Conservation (phyloP, 495 filamentous ascomycete genomes). For the Tuber melanosporum region DNA sequence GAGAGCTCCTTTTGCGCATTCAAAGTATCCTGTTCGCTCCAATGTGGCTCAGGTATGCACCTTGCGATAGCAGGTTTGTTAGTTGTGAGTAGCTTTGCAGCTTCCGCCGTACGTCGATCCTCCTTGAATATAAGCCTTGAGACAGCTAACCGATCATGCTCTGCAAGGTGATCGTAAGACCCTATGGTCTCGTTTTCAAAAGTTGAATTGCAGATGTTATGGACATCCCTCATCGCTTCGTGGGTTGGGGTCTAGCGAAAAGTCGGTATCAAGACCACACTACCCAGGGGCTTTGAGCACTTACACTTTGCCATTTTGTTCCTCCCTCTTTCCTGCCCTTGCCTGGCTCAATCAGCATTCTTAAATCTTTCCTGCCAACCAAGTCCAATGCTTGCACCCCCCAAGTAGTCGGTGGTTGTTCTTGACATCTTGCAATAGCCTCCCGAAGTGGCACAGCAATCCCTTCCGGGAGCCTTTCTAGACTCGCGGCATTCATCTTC, state of each 20-base stretch:
- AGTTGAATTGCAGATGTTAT: constrained; percentile 58
- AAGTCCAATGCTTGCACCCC: constrained; percentile 60
- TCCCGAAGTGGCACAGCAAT: constrained; percentile 72
- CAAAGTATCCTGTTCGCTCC: constrained; percentile 77
- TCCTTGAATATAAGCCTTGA: constrained; percentile 82
- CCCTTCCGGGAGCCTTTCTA: constrained; percentile 80
- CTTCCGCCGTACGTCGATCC: constrained; percentile 79
- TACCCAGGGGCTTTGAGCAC: background rate
- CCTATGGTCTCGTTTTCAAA: constrained; percentile 55
- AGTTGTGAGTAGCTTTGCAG: constrained; percentile 68
- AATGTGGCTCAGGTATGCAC: constrained; percentile 65
- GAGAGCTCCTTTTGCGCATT: constrained; percentile 89
- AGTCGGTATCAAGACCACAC: constrained; percentile 10
- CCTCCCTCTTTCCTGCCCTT: constrained; percentile 42
- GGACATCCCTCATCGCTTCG: constrained; percentile 64
- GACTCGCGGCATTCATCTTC: constrained; percentile 52
- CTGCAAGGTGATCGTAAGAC: constrained; percentile 60
- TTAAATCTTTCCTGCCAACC: constrained; percentile 75
- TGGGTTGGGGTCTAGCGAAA: constrained; percentile 52
- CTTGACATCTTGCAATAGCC: constrained; percentile 73
- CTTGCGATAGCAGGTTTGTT: constrained; percentile 67
- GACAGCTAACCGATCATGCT: constrained; percentile 71
- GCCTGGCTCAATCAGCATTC: constrained; percentile 56
- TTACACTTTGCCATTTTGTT: constrained; percentile 39
- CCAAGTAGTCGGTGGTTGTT: constrained; percentile 72